Conservation (phyloP, 2,329 filamentous ascomycete species). For the Aspergillus awamori region DNA sequence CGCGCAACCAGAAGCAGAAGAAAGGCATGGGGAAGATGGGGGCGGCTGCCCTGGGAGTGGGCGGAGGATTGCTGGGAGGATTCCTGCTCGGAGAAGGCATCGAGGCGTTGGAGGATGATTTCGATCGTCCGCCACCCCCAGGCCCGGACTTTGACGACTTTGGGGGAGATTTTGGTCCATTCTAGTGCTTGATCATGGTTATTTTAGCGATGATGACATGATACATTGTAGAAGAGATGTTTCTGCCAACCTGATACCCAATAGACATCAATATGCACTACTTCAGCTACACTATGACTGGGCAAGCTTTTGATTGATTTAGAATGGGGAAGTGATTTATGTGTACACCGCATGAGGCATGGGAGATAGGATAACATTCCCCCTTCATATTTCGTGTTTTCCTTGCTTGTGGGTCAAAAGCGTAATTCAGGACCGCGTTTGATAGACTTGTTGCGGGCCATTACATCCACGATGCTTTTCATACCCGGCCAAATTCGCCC, state of each 20-base stretch:
- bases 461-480: too few species aligned
- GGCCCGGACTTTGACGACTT: slow-evolving; percentile 3
- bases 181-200: neutral
- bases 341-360: too few species aligned
- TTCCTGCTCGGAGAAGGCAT: slow-evolving; percentile 7
- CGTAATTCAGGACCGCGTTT: too few species aligned
- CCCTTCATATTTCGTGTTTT: too few species aligned
- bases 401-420: too few species aligned
- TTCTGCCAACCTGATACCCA: neutral
- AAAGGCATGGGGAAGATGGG: slow-evolving; percentile 4
- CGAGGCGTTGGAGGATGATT: slow-evolving; percentile 4
- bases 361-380: too few species aligned
- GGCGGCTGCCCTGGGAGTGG: neutral
- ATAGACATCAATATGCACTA: neutral
- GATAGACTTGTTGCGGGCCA: too few species aligned
- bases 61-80: slow-evolving; percentile 5
- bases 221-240: neutral
- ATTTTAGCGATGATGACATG: neutral
- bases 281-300: too few species aligned
- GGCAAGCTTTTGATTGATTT: too few species aligned
- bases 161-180: neutral
- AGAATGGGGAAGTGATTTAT: too few species aligned
- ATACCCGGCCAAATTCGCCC: too few species aligned
- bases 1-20: neutral
- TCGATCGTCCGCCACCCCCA: neutral